A percentile compares a stretch with the other conserved stretches of the same genome.
Conservation (phyloP, 768 basidiomycete genomes). For the Suillus lakei region DNA sequence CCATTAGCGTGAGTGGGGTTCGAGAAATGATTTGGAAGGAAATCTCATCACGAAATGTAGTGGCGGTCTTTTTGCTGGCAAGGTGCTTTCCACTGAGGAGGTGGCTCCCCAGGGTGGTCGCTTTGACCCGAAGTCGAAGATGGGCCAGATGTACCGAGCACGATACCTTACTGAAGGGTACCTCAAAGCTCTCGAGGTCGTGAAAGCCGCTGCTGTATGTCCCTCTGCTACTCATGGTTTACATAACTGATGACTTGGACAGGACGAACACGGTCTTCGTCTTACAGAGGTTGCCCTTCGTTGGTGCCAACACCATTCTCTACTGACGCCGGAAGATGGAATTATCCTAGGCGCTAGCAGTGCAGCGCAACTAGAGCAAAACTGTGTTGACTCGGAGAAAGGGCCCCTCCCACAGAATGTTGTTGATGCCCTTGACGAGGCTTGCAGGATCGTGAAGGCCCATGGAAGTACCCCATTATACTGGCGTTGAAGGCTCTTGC, state of each 20-base stretch:
- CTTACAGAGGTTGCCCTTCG: slow-evolving; percentile 60
- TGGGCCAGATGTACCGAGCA: slow-evolving; percentile 51
- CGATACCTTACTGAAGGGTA: slow-evolving; percentile 49
- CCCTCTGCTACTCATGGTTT: background rate
- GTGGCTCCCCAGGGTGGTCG: slow-evolving; percentile 41
- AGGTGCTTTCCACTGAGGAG: slow-evolving; percentile 43
- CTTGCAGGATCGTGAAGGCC: slow-evolving; percentile 44
- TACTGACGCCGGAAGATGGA: slow-evolving; percentile 47
- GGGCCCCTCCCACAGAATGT: slow-evolving; percentile 60
- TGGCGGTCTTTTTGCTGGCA: slow-evolving; percentile 64
- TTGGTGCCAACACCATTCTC: slow-evolving; percentile 66
- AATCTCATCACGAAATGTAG: slow-evolving; percentile 19
- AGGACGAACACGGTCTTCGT: slow-evolving; percentile 51
- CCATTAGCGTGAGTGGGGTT: slow-evolving; percentile 48
- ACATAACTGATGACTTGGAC: background rate
- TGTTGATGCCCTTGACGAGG: slow-evolving; percentile 54
- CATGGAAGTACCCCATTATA: slow-evolving; percentile 40
- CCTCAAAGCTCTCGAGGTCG: slow-evolving; percentile 46
- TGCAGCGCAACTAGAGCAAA: slow-evolving; percentile 47
- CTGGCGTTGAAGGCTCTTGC: slow-evolving; percentile 35
- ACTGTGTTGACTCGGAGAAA: slow-evolving; percentile 51
- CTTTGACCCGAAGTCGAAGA: slow-evolving; percentile 41
- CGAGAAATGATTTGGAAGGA: background rate
- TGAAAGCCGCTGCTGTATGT: slow-evolving; percentile 47
- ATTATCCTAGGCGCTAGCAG: slow-evolving; percentile 55